Evolutionary conservation across 2,329 filamentous ascomycete species (phyloP).

Genomic region (Pseudogymnoascus sp.): DNA sequence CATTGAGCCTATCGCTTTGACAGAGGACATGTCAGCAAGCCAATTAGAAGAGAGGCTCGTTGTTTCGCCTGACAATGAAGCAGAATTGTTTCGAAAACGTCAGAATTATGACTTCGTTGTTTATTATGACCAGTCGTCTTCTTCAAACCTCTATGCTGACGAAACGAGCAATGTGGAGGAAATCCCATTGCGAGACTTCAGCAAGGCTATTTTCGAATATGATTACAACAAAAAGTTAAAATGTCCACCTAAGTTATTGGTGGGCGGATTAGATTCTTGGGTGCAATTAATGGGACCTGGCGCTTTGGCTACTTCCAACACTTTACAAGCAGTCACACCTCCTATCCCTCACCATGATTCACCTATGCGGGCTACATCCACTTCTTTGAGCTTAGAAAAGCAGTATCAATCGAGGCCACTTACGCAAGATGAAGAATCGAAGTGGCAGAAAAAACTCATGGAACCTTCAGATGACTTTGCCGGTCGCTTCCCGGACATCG

Average conservation of each 20-base stretch:
- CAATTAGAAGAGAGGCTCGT: constrained; percentile 61
- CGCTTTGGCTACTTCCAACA: constrained; percentile 45
- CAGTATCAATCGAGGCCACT: constrained; percentile 56
- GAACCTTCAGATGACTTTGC: constrained; percentile 76
- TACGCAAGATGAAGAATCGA: constrained; percentile 69
- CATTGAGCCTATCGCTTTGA: constrained; percentile 72
- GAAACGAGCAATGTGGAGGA: constrained; percentile 37
- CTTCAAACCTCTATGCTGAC: constrained; percentile 24
- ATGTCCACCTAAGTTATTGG: constrained; percentile 65
- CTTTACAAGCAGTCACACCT: constrained; percentile 19
- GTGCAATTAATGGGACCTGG: constrained; percentile 62
- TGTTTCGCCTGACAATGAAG: constrained; percentile 66
- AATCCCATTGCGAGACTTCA: constrained; percentile 59
- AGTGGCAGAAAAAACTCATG: constrained; percentile 70
- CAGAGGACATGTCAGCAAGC: constrained; percentile 56
- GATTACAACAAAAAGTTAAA: constrained; percentile 71
- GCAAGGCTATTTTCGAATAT: constrained; percentile 74
- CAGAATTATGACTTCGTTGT: constrained; percentile 80
- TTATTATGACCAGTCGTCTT: constrained; percentile 71
- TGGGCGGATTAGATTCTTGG: constrained; percentile 83
- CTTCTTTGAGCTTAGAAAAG: constrained; percentile 8
- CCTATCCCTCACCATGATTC: constrained; percentile 4
- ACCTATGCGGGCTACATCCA: constrained; percentile 1
- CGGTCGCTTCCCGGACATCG: constrained; percentile 62
- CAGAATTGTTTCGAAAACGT: constrained; percentile 61